Conservation (phyloP, 192 early-diverging fungal genomes). For the Podila minutissima region DNA sequence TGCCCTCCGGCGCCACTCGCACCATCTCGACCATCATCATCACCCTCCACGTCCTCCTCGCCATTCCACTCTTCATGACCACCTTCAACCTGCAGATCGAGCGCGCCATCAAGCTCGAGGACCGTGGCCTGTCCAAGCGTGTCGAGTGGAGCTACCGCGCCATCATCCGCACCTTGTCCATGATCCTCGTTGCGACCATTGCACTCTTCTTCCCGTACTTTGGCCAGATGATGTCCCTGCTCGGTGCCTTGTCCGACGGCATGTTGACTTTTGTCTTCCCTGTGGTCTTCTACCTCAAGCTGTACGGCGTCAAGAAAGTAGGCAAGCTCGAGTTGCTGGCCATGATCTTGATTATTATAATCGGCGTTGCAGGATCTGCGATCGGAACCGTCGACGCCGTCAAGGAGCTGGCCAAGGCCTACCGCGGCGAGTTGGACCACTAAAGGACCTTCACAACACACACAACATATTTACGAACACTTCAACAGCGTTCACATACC, state of each 20-base stretch:
- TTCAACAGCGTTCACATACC: slow-evolving; percentile 17
- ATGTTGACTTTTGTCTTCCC: slow-evolving; percentile 70
- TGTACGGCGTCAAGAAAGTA: slow-evolving; percentile 56
- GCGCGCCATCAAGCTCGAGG: slow-evolving; percentile 58
- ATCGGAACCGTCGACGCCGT: slow-evolving; percentile 74
- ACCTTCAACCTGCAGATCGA: slow-evolving; percentile 73
- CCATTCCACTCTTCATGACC: slow-evolving; percentile 72
- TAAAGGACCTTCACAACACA: background rate
- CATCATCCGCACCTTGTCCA: slow-evolving; percentile 56
- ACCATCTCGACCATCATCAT: slow-evolving; percentile 70
- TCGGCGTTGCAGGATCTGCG: slow-evolving; percentile 69
- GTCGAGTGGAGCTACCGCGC: slow-evolving; percentile 58
- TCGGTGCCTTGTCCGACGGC: slow-evolving; percentile 66
- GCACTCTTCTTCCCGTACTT: slow-evolving; percentile 70
- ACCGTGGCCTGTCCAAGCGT: slow-evolving; percentile 39
- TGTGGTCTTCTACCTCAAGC: slow-evolving; percentile 61
- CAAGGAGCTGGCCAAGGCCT: slow-evolving; percentile 64
- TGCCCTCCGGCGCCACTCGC: slow-evolving; percentile 62
- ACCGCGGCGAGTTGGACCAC: slow-evolving; percentile 39
- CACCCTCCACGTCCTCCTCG: slow-evolving; percentile 73
- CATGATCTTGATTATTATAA: slow-evolving; percentile 40
- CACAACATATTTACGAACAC: background rate
- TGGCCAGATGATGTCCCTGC: slow-evolving; percentile 70
- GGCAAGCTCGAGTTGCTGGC: slow-evolving; percentile 32
- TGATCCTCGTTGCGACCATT: slow-evolving; percentile 54